Base-by-base conservation (phyloP, 1,139 yeast species). In the Hemisphaericaspora xylofermentans region DNA sequence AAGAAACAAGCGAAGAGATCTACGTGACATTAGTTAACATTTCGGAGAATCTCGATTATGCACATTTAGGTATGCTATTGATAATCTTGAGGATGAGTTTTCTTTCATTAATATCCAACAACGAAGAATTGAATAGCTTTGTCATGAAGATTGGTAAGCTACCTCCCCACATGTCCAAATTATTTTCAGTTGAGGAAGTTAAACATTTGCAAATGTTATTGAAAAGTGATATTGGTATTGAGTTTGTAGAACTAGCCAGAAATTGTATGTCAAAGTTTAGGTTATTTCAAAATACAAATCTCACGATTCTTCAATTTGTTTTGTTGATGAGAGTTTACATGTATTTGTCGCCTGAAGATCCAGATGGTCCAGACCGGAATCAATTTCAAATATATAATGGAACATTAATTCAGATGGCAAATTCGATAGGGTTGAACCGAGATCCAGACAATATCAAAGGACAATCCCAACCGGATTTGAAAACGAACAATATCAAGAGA, bases 291-390 rank as follows among this genome's bases (percentile, higher is more conserved):
- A 52, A 60, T 36, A 51, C 56, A 34, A 54, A 53, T 35, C 42
- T 64, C 31, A 47, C 54, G 0, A 59, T 61, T 1, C 54, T 64
- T 17, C 79, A 76, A 47, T 78, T 79, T 52, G 70, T 71, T 28
- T 43, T 77, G 14, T 51, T 72, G 34, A 59, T 75, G 41, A 67
- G 75, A 43, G 71, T 78, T 19, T 72, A 74, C 15, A 51, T 78
- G 16, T 51, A 54, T 17, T 54, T 61, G 43, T 65, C 79, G 0
- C 80, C 79, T 1, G 80, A 75, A 50, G 79, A 75, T 48, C 77
- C 80, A 6, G 72, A 69, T 42, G 71, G 68, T 3, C 63, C 68
- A 1, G 73, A 68, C 47, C 79, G 77, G 24, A 71, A 71, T n/a
- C 78, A 71, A 46, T 63, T 74, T 1, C 61, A 57, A 36, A 58